These are phyloP conservation scores for Hypoxylon sp. DNA, from an alignment of 2,329 filamentous ascomycete genomes.

Conservation along the genomic window DNA sequence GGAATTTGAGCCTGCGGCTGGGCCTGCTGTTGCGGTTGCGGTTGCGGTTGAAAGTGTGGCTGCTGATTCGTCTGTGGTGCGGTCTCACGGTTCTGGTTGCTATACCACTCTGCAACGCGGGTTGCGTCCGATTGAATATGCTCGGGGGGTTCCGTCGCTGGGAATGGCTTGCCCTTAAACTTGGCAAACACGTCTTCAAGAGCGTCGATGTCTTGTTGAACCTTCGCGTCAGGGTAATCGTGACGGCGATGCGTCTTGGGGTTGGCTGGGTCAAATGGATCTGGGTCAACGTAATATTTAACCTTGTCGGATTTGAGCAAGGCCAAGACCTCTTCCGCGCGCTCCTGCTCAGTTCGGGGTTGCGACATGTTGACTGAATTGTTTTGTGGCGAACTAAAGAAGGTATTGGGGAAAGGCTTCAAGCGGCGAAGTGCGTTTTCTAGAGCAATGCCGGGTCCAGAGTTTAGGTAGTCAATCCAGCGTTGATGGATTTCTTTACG, in stretches of 20 bases:
- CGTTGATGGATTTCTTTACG: constrained; percentile 66
- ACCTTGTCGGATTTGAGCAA: constrained; percentile 62
- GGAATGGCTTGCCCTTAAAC: constrained; percentile 64
- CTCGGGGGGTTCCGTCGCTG: constrained; percentile 66
- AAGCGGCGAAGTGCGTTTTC: constrained; percentile 62
- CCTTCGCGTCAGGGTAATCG: constrained; percentile 61
- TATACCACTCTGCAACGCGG: constrained; percentile 67
- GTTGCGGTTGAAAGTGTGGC: constrained; percentile 44
- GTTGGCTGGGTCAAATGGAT: constrained; percentile 56
- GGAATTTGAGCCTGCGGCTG: not conserved
- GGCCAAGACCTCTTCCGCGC: constrained; percentile 56
- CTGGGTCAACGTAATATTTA: constrained; percentile 61
- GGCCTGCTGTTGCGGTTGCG: constrained; percentile 26
- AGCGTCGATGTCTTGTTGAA: constrained; percentile 60
- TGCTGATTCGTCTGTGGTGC: constrained; percentile 58
- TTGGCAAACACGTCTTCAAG: constrained; percentile 61
- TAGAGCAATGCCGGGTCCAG: constrained; percentile 61
- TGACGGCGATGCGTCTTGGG: constrained; percentile 53
- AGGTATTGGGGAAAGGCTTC: constrained; percentile 29
- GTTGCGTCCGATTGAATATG: constrained; percentile 65
- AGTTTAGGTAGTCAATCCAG: constrained; percentile 62
- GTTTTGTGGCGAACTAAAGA: not conserved
- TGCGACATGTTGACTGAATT: constrained; percentile 44
- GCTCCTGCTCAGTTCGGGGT: constrained; percentile 58
- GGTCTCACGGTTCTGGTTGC: constrained; percentile 62